phyloP scores from a whole-genome alignment of 257 asterid genomes.

The Solanum paucissectum region DNA sequence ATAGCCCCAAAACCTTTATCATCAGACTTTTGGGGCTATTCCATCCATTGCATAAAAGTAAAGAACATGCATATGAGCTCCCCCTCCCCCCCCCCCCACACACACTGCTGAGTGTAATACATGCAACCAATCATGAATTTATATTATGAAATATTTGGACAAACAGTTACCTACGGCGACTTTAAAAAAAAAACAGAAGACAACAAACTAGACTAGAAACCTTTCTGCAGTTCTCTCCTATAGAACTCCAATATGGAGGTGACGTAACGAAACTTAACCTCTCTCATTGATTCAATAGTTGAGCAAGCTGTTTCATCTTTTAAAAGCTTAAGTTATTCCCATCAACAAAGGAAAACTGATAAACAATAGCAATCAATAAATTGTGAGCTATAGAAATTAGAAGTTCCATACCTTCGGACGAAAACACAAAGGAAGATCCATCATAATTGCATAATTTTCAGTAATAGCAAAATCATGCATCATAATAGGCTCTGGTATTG shows the following conservation, averaged over 20 bases:
- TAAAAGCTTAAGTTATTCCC: neutral
- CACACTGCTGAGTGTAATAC: neutral
- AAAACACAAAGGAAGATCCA: slow-evolving; percentile 89
- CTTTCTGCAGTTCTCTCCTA: neutral
- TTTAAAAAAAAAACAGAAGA: neutral
- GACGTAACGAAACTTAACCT: neutral
- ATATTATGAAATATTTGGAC: neutral
- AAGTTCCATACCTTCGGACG: slow-evolving; percentile 57
- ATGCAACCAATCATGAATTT: neutral
- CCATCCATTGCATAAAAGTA: no score
- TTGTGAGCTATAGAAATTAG: slow-evolving; percentile 1
- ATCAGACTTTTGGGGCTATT: no score
- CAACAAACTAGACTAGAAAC: neutral
- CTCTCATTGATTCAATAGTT: neutral
- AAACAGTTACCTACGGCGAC: neutral
- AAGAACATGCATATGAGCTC: neutral
- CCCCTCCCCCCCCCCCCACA: no score
- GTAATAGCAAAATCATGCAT: slow-evolving; percentile 99
- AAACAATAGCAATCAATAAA: neutral
- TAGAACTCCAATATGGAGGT: neutral
- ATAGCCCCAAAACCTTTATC: neutral
- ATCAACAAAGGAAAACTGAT: neutral
- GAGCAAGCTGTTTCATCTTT: neutral
- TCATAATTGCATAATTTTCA: slow-evolving; percentile 82
- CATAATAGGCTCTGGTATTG: slow-evolving; percentile 74